phyloP scores from a whole-genome alignment of 2,329 filamentous ascomycete species.

The Pseudopithomyces chartarum region DNA sequence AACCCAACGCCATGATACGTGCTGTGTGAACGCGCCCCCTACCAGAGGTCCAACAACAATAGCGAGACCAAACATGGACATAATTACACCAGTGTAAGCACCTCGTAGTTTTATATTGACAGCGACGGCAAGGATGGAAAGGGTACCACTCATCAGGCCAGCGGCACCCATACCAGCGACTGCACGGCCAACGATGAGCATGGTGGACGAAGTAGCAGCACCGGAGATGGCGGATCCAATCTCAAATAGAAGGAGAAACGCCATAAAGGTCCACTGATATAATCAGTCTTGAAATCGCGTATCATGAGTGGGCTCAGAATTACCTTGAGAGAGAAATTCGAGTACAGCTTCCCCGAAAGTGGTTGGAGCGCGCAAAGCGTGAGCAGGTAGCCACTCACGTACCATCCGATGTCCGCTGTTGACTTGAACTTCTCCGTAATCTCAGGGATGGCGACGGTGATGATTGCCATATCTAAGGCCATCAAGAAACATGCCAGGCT shows the following conservation, averaged over 20 bases:
- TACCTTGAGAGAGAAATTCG: slow-evolving; percentile 49
- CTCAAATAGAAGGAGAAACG: slow-evolving; percentile 51
- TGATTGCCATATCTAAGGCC: slow-evolving; percentile 37
- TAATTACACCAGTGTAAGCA: slow-evolving; percentile 50
- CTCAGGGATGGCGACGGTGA: slow-evolving; percentile 54
- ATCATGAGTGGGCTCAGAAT: not conserved
- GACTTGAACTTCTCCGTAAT: slow-evolving; percentile 57
- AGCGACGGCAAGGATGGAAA: slow-evolving; percentile 47
- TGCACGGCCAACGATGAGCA: slow-evolving; percentile 54
- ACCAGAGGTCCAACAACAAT: slow-evolving; percentile 30
- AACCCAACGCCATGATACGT: slow-evolving; percentile 48
- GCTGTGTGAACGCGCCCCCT: slow-evolving; percentile 51
- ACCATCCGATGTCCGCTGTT: slow-evolving; percentile 56
- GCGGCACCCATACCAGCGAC: slow-evolving; percentile 54
- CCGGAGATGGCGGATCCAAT: slow-evolving; percentile 54
- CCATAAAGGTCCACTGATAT: slow-evolving; percentile 35
- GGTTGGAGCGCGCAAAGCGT: slow-evolving; percentile 35
- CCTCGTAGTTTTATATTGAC: slow-evolving; percentile 49
- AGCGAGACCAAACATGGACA: slow-evolving; percentile 48
- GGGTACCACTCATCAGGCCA: slow-evolving; percentile 49
- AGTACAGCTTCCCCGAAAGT: slow-evolving; percentile 50
- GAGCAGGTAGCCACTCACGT: slow-evolving; percentile 46
- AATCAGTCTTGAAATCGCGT: slow-evolving; percentile 32
- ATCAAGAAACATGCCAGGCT: slow-evolving; percentile 24
- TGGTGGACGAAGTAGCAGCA: slow-evolving; percentile 43